These are phyloP conservation scores for Paradendryphiella salina DNA, from an alignment of 2,329 filamentous ascomycete genomes.

Conservation along the genomic window DNA sequence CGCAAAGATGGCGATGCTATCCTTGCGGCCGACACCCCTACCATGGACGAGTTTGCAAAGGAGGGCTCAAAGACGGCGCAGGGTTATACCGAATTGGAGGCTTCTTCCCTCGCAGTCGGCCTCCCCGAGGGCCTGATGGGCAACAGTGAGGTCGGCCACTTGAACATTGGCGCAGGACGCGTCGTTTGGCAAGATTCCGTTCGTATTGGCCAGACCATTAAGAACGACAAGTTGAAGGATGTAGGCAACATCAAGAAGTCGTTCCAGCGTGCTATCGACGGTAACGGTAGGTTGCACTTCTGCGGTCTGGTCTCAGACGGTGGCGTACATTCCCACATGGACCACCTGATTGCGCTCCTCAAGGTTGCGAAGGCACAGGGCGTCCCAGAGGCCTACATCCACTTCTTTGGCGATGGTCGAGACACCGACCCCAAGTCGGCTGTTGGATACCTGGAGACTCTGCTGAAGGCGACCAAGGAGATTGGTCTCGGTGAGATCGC, in stretches of 20 bases:
- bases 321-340: slow-evolving; percentile 95
- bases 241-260: slow-evolving; percentile 76
- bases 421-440: slow-evolving; percentile 97
- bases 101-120: slow-evolving; percentile 92
- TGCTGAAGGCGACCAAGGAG: slow-evolving; percentile 79
- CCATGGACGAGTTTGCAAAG: slow-evolving; percentile 83
- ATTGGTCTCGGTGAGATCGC: slow-evolving; percentile 85
- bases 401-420: slow-evolving; percentile 98
- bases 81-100: slow-evolving; percentile 90
- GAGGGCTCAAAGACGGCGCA: slow-evolving; percentile 71
- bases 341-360: slow-evolving; percentile 84
- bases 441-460: slow-evolving; percentile 81
- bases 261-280: slow-evolving; percentile 78
- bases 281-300: slow-evolving; percentile 90
- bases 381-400: slow-evolving; percentile 91
- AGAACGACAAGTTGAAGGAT: slow-evolving; percentile 77
- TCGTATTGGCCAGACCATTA: slow-evolving; percentile 90
- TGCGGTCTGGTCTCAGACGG: slow-evolving; percentile 92
- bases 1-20: slow-evolving; percentile 93
- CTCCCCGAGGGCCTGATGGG: slow-evolving; percentile 97
- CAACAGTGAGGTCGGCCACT: slow-evolving; percentile 96
- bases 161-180: slow-evolving; percentile 96
- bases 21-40: slow-evolving; percentile 85
- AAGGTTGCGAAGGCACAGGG: slow-evolving; percentile 85
- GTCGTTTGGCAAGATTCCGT: slow-evolving; percentile 97